Evolutionary conservation across 495 filamentous ascomycete genomes (phyloP), one percentile per base, ranked within the genome.

Genomic region (Glarea lozoyensis): DNA sequence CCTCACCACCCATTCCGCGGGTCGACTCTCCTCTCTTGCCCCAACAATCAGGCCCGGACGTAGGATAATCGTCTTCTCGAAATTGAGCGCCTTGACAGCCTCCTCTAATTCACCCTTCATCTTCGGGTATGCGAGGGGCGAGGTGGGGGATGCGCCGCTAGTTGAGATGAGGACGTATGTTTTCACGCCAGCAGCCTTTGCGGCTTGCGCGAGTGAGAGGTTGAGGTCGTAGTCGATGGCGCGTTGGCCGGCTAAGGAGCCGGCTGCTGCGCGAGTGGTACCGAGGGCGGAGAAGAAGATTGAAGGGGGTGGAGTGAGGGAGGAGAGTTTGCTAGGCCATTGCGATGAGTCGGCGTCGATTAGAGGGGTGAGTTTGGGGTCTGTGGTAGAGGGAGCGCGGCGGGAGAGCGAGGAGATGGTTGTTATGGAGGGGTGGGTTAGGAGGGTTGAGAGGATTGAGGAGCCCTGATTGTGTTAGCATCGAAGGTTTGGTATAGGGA

Each of bases 91-190:
- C 53, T 76, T 75, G 10, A 84, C 66, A 12, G 70, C 73, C 12
- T 86, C 79, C 46, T 88, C 84, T 27, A 84, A 62, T 53, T 83
- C 76, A 10, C 74, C 81, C 58, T 88, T 88, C 77, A 86, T 84
- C 41, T 72, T 71, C 1, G 57, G 17, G 44, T 86, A 58, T 21
- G 43, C 37, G 13, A 58, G 38, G 16, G 33, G 23, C 7, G 55
- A 58, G 7, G 25, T 10, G 2, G 55, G 17, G 22, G 42, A 48
- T 18, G 52, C 55, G 46, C 48, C 39, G n/a, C 18, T 23, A 19
- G 48, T 37, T 4, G 52, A 55, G 40, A 58, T 53, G 2, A 57
- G 42, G 15, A 57, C 54, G 47, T 72, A 82, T 17, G 71, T 68
- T 43, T 74, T 75, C 1, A 68, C 62, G 1, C 79, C 79, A 5